A percentile compares a stretch with the other conserved stretches of the same genome.
Conservation (phyloP, 257 asterid genomes). For the Scutellaria barbata region DNA sequence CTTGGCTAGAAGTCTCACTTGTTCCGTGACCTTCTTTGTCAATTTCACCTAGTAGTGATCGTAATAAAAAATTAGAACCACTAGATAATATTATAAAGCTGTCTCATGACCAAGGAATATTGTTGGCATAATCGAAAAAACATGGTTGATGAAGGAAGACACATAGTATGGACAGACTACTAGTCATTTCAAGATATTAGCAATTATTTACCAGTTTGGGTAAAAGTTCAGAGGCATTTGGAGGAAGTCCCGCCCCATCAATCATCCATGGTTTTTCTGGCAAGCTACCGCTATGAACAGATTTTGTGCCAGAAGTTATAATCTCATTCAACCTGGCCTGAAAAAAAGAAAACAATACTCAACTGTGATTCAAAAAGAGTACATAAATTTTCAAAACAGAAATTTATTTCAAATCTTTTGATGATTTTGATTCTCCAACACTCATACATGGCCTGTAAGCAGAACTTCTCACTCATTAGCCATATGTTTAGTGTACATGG, state of each 20-base stretch:
- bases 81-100: conserved; percentile 10
- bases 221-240: conserved; percentile 79
- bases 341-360: conserved; percentile 14
- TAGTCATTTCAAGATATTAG: conserved; percentile 21
- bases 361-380: neutral
- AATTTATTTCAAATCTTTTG: neutral
- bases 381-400: conserved; percentile 9
- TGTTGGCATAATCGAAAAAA: conserved; percentile 18
- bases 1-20: conserved; percentile 79
- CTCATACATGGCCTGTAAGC: conserved; percentile 4
- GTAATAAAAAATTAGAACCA: conserved; percentile 11
- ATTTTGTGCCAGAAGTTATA: conserved; percentile 69
- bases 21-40: conserved; percentile 94
- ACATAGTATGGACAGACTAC: conserved; percentile 9
- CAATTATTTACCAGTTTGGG: conserved; percentile 63
- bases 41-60: conserved; percentile 59
- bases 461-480: conserved; percentile 13
- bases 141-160: conserved; percentile 21
- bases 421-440: neutral
- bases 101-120: neutral
- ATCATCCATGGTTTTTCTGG: conserved; percentile 85
- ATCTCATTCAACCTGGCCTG: conserved; percentile 88
- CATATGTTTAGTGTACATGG: conserved; percentile 16
- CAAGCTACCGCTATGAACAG: conserved; percentile 40
- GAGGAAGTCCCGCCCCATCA: conserved; percentile 96